Percentiles rank a stretch among this genome's conserved stretches.
Conservation (phyloP, 495 filamentous ascomycete species). For the Cercophora samala region DNA sequence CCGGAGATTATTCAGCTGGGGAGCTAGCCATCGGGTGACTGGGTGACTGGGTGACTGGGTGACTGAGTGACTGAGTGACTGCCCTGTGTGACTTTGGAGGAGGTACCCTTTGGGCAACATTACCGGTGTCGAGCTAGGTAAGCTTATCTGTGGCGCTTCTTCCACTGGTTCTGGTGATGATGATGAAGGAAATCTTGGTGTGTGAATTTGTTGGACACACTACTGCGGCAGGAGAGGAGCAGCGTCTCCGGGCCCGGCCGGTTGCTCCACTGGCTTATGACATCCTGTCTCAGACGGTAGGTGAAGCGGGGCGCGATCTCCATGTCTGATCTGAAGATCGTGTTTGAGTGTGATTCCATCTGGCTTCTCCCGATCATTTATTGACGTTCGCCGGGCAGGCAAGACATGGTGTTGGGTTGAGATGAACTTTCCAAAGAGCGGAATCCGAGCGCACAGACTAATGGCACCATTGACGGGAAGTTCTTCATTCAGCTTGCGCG, state of each 20-base stretch:
- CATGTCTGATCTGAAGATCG: neutral
- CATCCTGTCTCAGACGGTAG: neutral
- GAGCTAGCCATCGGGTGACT: conserved; percentile 9
- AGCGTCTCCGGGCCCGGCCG: neutral
- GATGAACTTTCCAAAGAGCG: neutral
- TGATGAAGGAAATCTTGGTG: neutral
- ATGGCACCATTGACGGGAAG: neutral
- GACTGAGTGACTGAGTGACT: too few species aligned
- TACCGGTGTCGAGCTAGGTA: neutral
- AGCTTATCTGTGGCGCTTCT: neutral
- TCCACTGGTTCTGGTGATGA: too few species aligned
- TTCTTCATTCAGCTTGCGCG: neutral
- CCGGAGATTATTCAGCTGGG: conserved; percentile 12
- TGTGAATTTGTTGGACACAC: neutral
- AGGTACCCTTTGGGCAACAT: neutral
- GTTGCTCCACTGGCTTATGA: neutral
- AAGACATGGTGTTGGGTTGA: neutral
- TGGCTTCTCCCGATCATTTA: neutral
- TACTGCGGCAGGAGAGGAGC: neutral
- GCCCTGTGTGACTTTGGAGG: neutral
- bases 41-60: too few species aligned
- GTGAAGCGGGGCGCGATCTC: neutral
- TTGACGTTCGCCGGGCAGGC: too few species aligned
- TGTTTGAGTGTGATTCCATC: neutral
- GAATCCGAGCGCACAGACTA: neutral